phyloP scores from a whole-genome alignment of 345 rosid species.

The Ceriops zippeliana region DNA sequence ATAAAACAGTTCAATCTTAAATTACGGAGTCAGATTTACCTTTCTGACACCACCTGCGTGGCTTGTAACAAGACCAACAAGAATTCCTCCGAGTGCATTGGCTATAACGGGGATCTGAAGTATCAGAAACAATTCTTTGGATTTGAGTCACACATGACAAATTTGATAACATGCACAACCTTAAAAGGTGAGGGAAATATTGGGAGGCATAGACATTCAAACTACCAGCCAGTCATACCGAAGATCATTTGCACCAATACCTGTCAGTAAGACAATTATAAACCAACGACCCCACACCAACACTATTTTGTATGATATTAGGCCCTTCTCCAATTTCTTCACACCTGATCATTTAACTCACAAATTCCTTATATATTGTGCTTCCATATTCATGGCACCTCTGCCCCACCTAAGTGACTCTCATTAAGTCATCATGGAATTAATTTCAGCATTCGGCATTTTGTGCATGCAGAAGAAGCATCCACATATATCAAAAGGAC shows the following conservation, averaged over 20 bases:
- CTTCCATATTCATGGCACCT: neutral
- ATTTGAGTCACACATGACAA: neutral
- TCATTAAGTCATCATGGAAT: too few relatives aligned
- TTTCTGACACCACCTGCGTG: conserved; percentile 95
- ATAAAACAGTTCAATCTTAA: neutral
- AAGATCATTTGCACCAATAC: neutral
- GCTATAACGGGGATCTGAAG: conserved; percentile 71
- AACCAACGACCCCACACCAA: too few relatives aligned
- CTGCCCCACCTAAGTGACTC: neutral
- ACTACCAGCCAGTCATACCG: conserved; percentile 1
- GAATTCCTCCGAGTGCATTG: conserved; percentile 93
- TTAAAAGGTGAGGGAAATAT: neutral
- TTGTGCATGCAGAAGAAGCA: too few relatives aligned
- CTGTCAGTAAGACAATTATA: too few relatives aligned
- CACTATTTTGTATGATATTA: too few relatives aligned
- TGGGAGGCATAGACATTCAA: neutral
- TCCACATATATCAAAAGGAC: neutral
- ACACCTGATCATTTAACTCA: neutral
- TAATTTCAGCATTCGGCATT: too few relatives aligned
- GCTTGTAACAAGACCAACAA: conserved; percentile 93
- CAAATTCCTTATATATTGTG: neutral
- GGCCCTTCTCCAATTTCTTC: neutral
- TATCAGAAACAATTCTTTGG: conserved; percentile 4
- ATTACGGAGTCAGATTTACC: conserved; percentile 38
- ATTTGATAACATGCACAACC: neutral